These are phyloP conservation scores for Eucalyptus curtisii DNA, from an alignment of 345 rosid genomes.

Conservation along the genomic window DNA sequence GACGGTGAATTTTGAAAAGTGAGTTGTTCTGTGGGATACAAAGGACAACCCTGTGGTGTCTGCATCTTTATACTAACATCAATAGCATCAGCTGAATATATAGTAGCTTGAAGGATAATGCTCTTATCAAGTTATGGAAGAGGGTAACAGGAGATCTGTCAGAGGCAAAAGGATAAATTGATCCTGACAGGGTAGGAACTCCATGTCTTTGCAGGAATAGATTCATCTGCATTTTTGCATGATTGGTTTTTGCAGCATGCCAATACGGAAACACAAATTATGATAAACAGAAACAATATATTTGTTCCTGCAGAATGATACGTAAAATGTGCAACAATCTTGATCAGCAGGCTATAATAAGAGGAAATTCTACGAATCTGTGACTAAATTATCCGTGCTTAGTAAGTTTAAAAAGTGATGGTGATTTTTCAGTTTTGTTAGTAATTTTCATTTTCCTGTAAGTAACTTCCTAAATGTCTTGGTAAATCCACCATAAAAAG, in stretches of 20 bases:
- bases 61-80: background rate
- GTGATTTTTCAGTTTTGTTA: background rate
- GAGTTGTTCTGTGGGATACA: background rate
- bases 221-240: slow-evolving; percentile 7
- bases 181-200: background rate
- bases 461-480: background rate
- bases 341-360: background rate
- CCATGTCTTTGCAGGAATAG: slow-evolving; percentile 25
- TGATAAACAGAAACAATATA: background rate
- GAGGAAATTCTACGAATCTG: background rate
- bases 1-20: background rate
- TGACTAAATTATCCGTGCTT: background rate
- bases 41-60: background rate
- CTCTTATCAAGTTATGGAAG: background rate
- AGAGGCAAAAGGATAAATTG: background rate
- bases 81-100: background rate
- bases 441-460: background rate
- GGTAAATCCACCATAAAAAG: background rate
- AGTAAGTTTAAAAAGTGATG: background rate
- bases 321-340: background rate
- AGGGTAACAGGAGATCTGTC: background rate
- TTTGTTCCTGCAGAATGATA: background rate
- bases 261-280: slow-evolving; percentile 1
- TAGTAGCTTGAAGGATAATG: background rate
- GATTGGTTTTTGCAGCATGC: slow-evolving; percentile 4